Evolutionary conservation across 73 alveolate species (phyloP).

Genomic region (Blepharisma japonicum): DNA sequence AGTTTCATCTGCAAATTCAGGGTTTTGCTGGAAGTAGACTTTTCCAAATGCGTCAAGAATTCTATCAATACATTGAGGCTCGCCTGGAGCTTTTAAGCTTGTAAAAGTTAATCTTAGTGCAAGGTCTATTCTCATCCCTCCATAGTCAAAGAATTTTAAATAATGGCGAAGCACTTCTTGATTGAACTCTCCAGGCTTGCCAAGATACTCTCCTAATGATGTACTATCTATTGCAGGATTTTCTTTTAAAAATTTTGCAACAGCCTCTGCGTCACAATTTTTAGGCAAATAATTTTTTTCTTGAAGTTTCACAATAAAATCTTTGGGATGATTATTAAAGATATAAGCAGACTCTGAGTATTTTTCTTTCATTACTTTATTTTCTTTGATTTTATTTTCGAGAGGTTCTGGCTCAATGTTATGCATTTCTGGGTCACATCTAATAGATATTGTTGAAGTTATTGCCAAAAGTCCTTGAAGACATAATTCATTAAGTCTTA

Average conservation of each 20-base stretch:
- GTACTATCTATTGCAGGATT: constrained; percentile 14
- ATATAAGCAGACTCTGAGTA: constrained; percentile 6
- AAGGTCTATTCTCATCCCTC: neutral
- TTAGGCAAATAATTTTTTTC: constrained; percentile 3
- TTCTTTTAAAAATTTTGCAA: constrained; percentile 22
- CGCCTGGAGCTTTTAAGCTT: neutral
- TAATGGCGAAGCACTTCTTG: neutral
- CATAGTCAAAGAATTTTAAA: constrained; percentile 7
- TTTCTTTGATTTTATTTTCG: neutral
- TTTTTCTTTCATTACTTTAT: constrained; percentile 2
- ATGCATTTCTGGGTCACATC: constrained; percentile 17
- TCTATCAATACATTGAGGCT: constrained; percentile 11
- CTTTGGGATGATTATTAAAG: constrained; percentile 18
- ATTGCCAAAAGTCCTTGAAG: constrained; percentile 20
- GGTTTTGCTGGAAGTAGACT: neutral
- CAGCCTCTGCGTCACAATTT: constrained; percentile 18
- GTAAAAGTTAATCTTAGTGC: neutral
- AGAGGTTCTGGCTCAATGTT: neutral
- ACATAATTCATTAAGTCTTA: constrained; percentile 6
- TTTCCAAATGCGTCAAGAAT: neutral
- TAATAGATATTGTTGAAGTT: constrained; percentile 8
- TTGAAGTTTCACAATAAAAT: constrained; percentile 22
- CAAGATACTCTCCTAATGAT: constrained; percentile 2
- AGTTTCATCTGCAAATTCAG: neutral
- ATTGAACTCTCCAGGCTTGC: neutral